A percentile compares a stretch with the other conserved stretches of the same genome.
These are phyloP conservation scores for Babesia microti DNA, from an alignment of 169 alveolate species.

Conservation along the genomic window DNA sequence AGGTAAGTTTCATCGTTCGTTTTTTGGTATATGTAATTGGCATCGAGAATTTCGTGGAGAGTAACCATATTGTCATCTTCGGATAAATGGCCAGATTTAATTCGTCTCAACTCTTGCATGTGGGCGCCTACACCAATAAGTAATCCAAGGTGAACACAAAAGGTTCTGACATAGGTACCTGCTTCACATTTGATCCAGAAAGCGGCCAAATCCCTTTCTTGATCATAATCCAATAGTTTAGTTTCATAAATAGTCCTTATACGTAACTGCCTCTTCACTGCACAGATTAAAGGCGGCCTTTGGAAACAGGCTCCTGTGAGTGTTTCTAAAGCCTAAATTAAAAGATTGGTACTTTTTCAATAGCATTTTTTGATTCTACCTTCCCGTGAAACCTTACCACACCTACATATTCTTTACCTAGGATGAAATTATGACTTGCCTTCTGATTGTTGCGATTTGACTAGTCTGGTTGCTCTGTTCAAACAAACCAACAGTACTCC, in stretches of 20 bases:
- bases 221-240: conserved; percentile 93
- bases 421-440: conserved; percentile 55
- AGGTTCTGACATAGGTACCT: conserved; percentile 97
- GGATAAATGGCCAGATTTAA: conserved; percentile 89
- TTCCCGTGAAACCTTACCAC: conserved; percentile 89
- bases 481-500: conserved; percentile 98
- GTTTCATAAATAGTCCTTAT: conserved; percentile 96
- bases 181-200: conserved; percentile 99
- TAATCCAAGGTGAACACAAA: conserved; percentile 98
- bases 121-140: conserved; percentile 98
- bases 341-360: conserved; percentile 39
- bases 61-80: conserved; percentile 95
- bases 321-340: conserved; percentile 79
- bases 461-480: conserved; percentile 97
- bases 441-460: conserved; percentile 96
- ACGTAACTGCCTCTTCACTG: conserved; percentile 98
- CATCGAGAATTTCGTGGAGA: conserved; percentile 99
- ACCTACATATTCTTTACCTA: conserved; percentile 93
- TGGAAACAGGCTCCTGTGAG: conserved; percentile 96
- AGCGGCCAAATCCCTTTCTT: conserved; percentile 86
- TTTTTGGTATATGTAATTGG: conserved; percentile 85
- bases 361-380: conserved; percentile 56
- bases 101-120: conserved; percentile 99
- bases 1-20: conserved; percentile 91
- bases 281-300: conserved; percentile 97